A percentile compares a stretch with the other conserved stretches of the same genome.
phyloP scores from a whole-genome alignment of 1,139 yeast genomes.

The Pichia sorboxylosa region DNA sequence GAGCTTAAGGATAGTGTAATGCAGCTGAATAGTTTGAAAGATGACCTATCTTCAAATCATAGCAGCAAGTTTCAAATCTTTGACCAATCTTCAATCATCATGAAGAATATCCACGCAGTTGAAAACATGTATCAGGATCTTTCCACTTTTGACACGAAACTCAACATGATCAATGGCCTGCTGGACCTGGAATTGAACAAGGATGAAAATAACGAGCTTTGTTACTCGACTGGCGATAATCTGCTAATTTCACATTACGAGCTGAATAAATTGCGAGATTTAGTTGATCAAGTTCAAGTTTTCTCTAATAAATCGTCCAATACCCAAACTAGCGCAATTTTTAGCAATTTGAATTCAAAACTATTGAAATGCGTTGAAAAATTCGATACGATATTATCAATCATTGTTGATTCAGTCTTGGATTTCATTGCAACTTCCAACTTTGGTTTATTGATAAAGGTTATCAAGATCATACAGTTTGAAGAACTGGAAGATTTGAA shows the following conservation, averaged over 20 bases:
- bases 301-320: constrained; percentile 29
- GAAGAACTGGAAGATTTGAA: constrained; percentile 74
- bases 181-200: constrained; percentile 44
- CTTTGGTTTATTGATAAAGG: constrained; percentile 51
- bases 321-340: constrained; percentile 65
- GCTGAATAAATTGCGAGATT: constrained; percentile 61
- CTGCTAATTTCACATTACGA: constrained; percentile 58
- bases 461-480: constrained; percentile 65
- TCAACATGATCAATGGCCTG: constrained; percentile 39
- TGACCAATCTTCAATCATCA: constrained; percentile 49
- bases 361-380: constrained; percentile 37
- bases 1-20: constrained; percentile 43
- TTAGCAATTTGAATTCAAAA: constrained; percentile 46
- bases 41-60: constrained; percentile 4
- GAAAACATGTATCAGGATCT: constrained; percentile 56
- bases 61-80: constrained; percentile 25
- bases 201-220: constrained; percentile 40
- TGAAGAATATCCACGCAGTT: constrained; percentile 65
- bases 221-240: constrained; percentile 28
- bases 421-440: constrained; percentile 33
- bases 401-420: constrained; percentile 27
- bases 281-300: constrained; percentile 55
- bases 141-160: constrained; percentile 39
- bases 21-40: constrained; percentile 46
- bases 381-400: constrained; percentile 57